Evolutionary conservation across 1,284 basidiomycete genomes (phyloP), one percentile per base, ranked within the genome.

Genomic region (Cryptococcus sp.): DNA sequence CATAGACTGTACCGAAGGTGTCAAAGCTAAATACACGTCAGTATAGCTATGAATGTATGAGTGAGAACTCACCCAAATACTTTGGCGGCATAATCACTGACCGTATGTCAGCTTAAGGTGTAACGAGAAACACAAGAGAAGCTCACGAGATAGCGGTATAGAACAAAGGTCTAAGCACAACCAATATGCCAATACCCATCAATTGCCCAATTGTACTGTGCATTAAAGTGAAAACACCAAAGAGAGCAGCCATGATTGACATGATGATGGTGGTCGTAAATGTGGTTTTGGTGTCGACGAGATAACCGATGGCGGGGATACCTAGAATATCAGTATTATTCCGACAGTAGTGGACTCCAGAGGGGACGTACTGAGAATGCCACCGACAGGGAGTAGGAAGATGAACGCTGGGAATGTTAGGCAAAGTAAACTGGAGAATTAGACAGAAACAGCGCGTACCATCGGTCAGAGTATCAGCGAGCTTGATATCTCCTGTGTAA

Each of bases 361-460:
- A 30, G 38, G 36, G 13, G 37, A 63, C 65, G 43, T 52, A 62
- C 73, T 71, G 5, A 72, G 48, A 33, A 78, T 60, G 0, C 77
- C 77, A 0, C 72, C 76, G 11, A 77, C 56, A 5, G 77, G 77
- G 3, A 78, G 70, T 3, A 78, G 67, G 44, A 77, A 59, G 37
- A 74, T 74, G 65, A 78, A 78, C 1, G 71, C 66, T 65, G 57
- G 2, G 6, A 1, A 47, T 35, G 8, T 10, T 7, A 78, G 66
- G 38, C 74, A 56, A 72, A 72, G 63, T 77, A 78, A 2, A 68
- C 64, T 63, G 56, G 3, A 3, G 1, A 50, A 3, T 3, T 13
- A 5, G 4, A 57, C 23, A 23, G 23, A 23, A 23, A 23, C 23
- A 2, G 23, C 23, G 23, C 64, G 49, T 38, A 64, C 67, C 66